Evolutionary conservation across 768 basidiomycete genomes (phyloP).

Genomic region (Rhizopogon salebrosus): DNA sequence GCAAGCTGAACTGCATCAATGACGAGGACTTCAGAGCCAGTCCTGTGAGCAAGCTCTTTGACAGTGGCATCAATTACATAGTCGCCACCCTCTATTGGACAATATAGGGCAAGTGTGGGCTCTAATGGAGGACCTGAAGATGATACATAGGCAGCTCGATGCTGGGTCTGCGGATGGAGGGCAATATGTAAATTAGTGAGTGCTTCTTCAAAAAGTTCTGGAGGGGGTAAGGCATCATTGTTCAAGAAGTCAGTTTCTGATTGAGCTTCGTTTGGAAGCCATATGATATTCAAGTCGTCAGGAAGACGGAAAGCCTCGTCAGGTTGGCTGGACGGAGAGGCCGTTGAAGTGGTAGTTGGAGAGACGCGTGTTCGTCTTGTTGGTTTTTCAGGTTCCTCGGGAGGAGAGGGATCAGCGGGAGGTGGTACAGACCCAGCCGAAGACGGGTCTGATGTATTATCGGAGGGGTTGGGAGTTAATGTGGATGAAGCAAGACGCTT

Average conservation of each 20-base stretch:
- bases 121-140: slow-evolving; percentile 53
- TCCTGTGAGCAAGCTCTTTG: slow-evolving; percentile 65
- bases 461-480: background rate
- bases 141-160: slow-evolving; percentile 59
- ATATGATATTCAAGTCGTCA: slow-evolving; percentile 56
- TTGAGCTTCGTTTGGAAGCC: slow-evolving; percentile 39
- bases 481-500: slow-evolving; percentile 7
- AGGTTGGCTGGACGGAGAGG: background rate
- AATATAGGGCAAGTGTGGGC: slow-evolving; percentile 82
- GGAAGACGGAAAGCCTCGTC: slow-evolving; percentile 45
- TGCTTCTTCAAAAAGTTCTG: slow-evolving; percentile 71
- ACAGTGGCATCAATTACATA: slow-evolving; percentile 79
- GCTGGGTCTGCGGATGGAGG: slow-evolving; percentile 78
- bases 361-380: background rate
- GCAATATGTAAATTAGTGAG: slow-evolving; percentile 72
- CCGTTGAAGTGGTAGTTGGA: background rate
- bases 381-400: slow-evolving; percentile 3
- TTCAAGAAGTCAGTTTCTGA: slow-evolving; percentile 22
- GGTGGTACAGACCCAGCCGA: background rate
- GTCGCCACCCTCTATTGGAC: slow-evolving; percentile 78
- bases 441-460: background rate
- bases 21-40: slow-evolving; percentile 77
- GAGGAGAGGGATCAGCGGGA: background rate
- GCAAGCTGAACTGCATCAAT: slow-evolving; percentile 82
- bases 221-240: slow-evolving; percentile 51